Evolutionary conservation across 2,329 filamentous ascomycete species (phyloP).

Genomic region (Arthroderma uncinatum): DNA sequence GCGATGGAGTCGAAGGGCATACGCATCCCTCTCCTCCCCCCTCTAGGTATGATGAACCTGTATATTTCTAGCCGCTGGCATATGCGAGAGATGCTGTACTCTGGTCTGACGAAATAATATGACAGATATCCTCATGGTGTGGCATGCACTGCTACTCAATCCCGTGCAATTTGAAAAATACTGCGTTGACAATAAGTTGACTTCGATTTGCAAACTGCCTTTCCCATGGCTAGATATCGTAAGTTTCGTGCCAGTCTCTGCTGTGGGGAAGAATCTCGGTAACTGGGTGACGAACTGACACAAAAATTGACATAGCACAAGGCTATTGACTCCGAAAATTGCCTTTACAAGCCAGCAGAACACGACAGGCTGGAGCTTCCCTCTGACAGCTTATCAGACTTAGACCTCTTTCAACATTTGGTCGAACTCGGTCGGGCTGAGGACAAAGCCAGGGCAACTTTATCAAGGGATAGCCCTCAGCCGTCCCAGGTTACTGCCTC

Average conservation of each 20-base stretch:
- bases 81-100: too few species aligned
- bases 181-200: not conserved
- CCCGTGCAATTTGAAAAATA: conserved; percentile 15
- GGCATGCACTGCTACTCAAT: conserved; percentile 30
- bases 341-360: conserved; percentile 5
- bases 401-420: too few species aligned
- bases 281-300: not conserved
- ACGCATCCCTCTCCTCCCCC: not conserved
- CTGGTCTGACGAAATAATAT: not conserved
- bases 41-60: too few species aligned
- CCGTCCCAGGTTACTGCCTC: too few species aligned
- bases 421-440: too few species aligned
- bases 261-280: too few species aligned
- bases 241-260: too few species aligned
- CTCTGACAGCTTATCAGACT: too few species aligned
- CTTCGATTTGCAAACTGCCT: not conserved
- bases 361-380: not conserved
- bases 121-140: conserved; percentile 16
- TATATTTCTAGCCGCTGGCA: too few species aligned
- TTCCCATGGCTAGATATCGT: conserved; percentile 13
- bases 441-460: too few species aligned
- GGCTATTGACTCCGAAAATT: not conserved
- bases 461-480: too few species aligned
- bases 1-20: too few species aligned
- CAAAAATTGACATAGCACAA: not conserved